Percentiles rank a stretch among this genome's conserved stretches.
These are phyloP conservation scores for Cladosporium oxysporum DNA, from an alignment of 2,329 filamentous ascomycete genomes.

Conservation along the genomic window DNA sequence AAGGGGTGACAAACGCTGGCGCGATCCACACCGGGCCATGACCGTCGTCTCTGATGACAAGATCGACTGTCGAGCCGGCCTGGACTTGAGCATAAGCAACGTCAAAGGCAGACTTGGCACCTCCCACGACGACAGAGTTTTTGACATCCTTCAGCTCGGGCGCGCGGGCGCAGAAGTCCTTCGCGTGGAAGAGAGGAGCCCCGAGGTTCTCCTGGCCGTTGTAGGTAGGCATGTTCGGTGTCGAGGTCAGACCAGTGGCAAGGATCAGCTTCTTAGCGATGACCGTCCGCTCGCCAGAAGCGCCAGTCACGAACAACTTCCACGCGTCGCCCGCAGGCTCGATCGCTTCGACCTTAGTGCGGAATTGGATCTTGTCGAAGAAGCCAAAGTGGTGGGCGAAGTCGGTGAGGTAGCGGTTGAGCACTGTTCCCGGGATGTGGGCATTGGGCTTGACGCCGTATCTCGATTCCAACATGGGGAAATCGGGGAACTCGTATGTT, in stretches of 20 bases:
- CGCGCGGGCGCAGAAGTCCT: constrained; percentile 50
- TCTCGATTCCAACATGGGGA: constrained; percentile 59
- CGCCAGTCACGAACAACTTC: constrained; percentile 24
- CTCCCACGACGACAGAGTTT: constrained; percentile 59
- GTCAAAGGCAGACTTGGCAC: constrained; percentile 65
- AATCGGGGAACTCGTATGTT: constrained; percentile 72
- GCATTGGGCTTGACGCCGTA: constrained; percentile 53
- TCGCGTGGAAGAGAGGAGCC: constrained; percentile 59
- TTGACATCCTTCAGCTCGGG: constrained; percentile 41
- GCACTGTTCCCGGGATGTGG: constrained; percentile 60
- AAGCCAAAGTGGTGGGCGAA: constrained; percentile 59
- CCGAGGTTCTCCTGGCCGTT: constrained; percentile 53
- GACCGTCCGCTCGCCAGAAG: constrained; percentile 26
- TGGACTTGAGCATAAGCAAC: constrained; percentile 60
- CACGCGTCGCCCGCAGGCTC: constrained; percentile 39
- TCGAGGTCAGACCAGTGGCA: constrained; percentile 62
- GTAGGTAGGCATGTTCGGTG: constrained; percentile 57
- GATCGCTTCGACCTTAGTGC: constrained; percentile 53
- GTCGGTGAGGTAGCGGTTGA: constrained; percentile 59
- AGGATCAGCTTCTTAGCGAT: constrained; percentile 56
- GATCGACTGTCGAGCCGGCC: constrained; percentile 54
- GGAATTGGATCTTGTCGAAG: constrained; percentile 49
- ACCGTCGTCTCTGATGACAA: constrained; percentile 61
- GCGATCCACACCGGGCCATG: constrained; percentile 63
- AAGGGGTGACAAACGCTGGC: constrained; percentile 63